Evolutionary conservation across 78 protist species (phyloP).

Genomic region (Dictyostelium discoideum): DNA sequence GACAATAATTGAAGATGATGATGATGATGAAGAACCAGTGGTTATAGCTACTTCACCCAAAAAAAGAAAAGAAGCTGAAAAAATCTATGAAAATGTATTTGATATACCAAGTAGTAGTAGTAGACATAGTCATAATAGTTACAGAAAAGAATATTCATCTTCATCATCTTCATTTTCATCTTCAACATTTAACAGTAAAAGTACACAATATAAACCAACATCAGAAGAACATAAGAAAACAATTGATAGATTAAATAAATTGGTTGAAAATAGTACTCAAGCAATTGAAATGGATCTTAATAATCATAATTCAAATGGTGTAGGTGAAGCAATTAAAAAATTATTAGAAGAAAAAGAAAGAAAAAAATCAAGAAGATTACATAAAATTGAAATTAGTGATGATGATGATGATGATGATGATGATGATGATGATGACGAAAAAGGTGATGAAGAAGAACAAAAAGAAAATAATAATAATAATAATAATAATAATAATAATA

Average conservation of each 20-base stretch:
- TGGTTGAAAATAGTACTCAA: background rate
- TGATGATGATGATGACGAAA: background rate
- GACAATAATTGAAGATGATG: background rate
- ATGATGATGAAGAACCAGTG: background rate
- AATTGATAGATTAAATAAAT: background rate
- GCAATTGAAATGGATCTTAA: background rate
- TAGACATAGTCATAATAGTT: background rate
- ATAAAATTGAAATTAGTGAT: background rate
- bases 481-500: background rate
- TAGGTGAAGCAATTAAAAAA: background rate
- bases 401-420: background rate
- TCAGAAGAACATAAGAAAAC: background rate
- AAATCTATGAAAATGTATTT: background rate
- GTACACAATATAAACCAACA: background rate
- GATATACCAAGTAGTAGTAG: background rate
- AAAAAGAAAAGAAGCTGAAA: background rate
- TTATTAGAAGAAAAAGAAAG: background rate
- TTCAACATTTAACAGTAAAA: background rate
- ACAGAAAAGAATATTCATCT: background rate
- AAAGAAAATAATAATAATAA: background rate
- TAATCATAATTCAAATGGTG: background rate
- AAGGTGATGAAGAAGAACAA: background rate
- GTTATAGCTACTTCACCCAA: background rate
- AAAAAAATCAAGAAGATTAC: background rate
- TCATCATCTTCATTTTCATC: background rate